Percentiles rank a stretch among this genome's conserved stretches.
These are phyloP conservation scores for Drosera spatulata DNA, from an alignment of 179 eudicot genomes.

Conservation along the genomic window DNA sequence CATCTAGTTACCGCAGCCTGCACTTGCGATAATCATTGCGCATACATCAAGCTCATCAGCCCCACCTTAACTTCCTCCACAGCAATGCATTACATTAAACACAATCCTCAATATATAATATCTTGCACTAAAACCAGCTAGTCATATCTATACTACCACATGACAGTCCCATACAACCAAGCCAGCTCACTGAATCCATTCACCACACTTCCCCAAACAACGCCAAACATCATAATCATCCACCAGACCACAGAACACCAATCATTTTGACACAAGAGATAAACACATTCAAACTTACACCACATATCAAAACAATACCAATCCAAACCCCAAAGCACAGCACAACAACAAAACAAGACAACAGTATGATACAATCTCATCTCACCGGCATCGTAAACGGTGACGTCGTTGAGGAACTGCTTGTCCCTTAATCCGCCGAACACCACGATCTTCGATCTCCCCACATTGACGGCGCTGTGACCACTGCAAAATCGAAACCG, in stretches of 20 bases:
- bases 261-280: too few relatives aligned
- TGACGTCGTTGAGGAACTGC: slow-evolving; percentile 62
- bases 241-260: too few relatives aligned
- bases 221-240: too few relatives aligned
- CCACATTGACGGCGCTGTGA: slow-evolving; percentile 77
- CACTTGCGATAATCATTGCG: too few relatives aligned
- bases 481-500: slow-evolving; percentile 38
- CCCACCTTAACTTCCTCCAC: too few relatives aligned
- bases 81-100: too few relatives aligned
- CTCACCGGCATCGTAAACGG: slow-evolving; percentile 74
- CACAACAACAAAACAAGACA: not conserved
- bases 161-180: not conserved
- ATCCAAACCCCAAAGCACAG: not conserved
- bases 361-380: not conserved
- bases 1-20: too few relatives aligned
- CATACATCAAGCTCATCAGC: too few relatives aligned
- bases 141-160: not conserved
- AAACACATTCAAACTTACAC: too few relatives aligned
- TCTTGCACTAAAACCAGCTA: not conserved
- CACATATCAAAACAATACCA: not conserved
- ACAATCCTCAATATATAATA: too few relatives aligned
- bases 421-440: slow-evolving; percentile 87
- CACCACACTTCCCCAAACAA: too few relatives aligned
- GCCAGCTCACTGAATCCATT: not conserved
- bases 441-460: slow-evolving; percentile 70